phyloP scores from a whole-genome alignment of 768 basidiomycete species.

The Xerocomellus chrysenteron region DNA sequence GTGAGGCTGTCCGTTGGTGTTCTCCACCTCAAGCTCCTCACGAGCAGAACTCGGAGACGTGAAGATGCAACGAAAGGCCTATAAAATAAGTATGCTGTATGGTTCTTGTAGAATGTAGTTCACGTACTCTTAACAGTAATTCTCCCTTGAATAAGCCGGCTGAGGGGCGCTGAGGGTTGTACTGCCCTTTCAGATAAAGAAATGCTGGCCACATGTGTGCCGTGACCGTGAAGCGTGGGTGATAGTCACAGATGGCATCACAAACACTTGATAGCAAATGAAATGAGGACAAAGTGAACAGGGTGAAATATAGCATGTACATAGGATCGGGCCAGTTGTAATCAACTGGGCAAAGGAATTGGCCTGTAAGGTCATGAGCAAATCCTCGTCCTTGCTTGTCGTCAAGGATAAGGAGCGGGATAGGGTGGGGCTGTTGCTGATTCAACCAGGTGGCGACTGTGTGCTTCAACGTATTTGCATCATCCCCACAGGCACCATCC shows the following conservation, averaged over 20 bases:
- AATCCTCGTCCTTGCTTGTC: conserved; percentile 1
- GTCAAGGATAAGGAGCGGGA: background rate
- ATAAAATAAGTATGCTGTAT: background rate
- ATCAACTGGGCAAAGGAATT: conserved; percentile 11
- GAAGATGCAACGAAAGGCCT: conserved; percentile 22
- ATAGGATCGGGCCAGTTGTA: conserved; percentile 13
- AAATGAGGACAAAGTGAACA: background rate
- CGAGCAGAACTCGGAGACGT: background rate
- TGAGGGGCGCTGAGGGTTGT: background rate
- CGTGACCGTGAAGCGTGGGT: background rate
- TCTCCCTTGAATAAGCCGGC: conserved; percentile 1
- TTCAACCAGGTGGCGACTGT: conserved; percentile 9
- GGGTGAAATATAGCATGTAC: background rate
- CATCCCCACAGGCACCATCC: conserved; percentile 13
- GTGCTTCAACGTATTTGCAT: conserved; percentile 4
- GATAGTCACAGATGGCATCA: background rate
- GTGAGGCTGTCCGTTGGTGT: no score
- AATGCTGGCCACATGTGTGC: conserved; percentile 8
- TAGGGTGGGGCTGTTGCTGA: background rate
- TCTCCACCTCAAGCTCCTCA: background rate
- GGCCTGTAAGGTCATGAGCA: conserved; percentile 5
- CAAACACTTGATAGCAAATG: background rate
- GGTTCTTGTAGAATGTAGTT: no score
- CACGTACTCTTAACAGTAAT: conserved; percentile 2
- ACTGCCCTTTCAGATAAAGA: background rate